Evolutionary conservation across 805 yeast species (phyloP), one percentile per base, ranked within the genome.

Genomic region (Yamadazyma laniorum): DNA sequence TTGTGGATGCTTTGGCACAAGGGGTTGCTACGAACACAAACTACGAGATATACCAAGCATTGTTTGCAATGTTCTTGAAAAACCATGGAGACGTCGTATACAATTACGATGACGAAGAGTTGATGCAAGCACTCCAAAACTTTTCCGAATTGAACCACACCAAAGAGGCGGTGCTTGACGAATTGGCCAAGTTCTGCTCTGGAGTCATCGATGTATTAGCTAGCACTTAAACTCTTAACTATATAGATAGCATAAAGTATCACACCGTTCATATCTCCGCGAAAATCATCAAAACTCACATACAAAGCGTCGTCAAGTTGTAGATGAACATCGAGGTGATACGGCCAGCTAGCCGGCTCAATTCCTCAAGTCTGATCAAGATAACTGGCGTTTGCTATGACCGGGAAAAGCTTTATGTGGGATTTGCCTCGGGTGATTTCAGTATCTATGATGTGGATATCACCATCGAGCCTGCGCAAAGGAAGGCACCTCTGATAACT

Each of bases 81-180:
- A 75, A 75, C 34, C 99, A 93, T 60, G 90, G 91, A 18, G 98
- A 91, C 58, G 79, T 86, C 5, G 65, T 93, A 57, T 54, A 64
- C 56, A 38, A 61, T 55, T 45, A 58, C 53, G 42, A 53, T 2
- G 49, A 41, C 5, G 72, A 67, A 29, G 53, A 56, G n/a, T 58
- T 83, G 32, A 58, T 59, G 6, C 59, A 51, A 1, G 74, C 79
- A 1, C 59, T 88, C 32, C 59, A 64, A 3, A 47, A 56, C 16
- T 84, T 86, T 82, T 60, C 67, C 28, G 49, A 35, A 1, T 53
- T 56, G 6, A 81, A 77, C 43, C 44, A 53, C 6, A 48, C 40
- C 0, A 70, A 67, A 32, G 65, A 72, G 26, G 68, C 67, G 3
- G 70, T 67, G 12, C 59, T 90, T 51, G 95, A 87, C 52, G 77